A percentile compares a stretch with the other conserved stretches of the same genome.
Evolutionary conservation across 176 grass and related monocot genomes (phyloP).

Genomic region (Lolium perenne): DNA sequence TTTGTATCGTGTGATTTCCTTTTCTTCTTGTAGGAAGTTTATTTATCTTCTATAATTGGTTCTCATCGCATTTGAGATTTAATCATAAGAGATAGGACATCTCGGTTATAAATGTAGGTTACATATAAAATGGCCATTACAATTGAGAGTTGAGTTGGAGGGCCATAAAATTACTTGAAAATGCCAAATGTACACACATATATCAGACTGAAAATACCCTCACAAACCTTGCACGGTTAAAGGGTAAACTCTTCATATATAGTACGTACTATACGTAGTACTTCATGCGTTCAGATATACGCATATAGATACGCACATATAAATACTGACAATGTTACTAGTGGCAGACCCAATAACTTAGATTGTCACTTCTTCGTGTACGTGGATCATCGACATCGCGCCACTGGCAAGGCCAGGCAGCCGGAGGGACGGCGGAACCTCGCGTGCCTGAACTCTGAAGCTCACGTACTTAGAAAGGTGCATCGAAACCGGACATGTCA

Average conservation of each 20-base stretch:
- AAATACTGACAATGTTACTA: not conserved
- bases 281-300: not conserved
- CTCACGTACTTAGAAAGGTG: constrained; percentile 21
- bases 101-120: too few relatives aligned
- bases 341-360: not conserved
- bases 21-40: not conserved
- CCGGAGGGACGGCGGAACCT: not conserved
- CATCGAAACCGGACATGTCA: constrained; percentile 47
- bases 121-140: too few relatives aligned
- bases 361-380: not conserved
- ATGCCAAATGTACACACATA: not conserved
- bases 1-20: not conserved
- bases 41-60: not conserved
- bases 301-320: not conserved
- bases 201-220: not conserved
- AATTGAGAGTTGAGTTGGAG: not conserved
- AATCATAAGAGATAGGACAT: too few relatives aligned
- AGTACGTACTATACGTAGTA: not conserved
- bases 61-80: too few relatives aligned
- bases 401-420: not conserved
- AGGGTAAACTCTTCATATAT: constrained; percentile 1
- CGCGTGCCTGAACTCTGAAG: not conserved
- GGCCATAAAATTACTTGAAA: not conserved
- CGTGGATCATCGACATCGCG: too few relatives aligned
- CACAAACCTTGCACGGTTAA: not conserved